These are phyloP conservation scores for Calonectria pteridis DNA, from an alignment of 2,329 filamentous ascomycete species.

Conservation along the genomic window DNA sequence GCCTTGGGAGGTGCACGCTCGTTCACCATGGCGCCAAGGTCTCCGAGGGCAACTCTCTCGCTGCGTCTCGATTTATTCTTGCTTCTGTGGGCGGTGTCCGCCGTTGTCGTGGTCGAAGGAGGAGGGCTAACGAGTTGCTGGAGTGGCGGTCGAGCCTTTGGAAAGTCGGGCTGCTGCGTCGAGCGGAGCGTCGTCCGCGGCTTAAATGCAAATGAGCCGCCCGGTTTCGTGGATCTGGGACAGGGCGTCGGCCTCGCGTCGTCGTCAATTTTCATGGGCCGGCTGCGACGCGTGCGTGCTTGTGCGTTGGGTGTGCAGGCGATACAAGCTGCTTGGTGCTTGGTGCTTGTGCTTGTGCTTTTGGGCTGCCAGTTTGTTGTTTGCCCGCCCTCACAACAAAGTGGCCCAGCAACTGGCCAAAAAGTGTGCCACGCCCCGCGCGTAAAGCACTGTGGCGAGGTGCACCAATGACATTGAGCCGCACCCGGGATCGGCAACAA, in stretches of 20 bases:
- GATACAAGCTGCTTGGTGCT: slow-evolving; percentile 17
- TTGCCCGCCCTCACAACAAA: slow-evolving; percentile 37
- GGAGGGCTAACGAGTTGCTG: neutral
- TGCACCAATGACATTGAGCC: slow-evolving; percentile 12
- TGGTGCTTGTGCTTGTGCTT: too few relatives aligned
- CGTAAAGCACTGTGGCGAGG: slow-evolving; percentile 37
- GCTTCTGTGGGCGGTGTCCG: neutral
- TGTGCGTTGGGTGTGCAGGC: slow-evolving; percentile 32
- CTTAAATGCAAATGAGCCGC: slow-evolving; percentile 40
- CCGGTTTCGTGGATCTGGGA: slow-evolving; percentile 28
- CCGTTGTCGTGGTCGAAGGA: neutral
- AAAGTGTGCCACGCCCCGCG: slow-evolving; percentile 25
- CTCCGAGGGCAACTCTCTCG: slow-evolving; percentile 31
- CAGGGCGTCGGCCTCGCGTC: slow-evolving; percentile 19
- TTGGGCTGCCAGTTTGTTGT: slow-evolving; percentile 29
- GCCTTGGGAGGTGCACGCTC: slow-evolving; percentile 61
- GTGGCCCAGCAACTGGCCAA: slow-evolving; percentile 43
- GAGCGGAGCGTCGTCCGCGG: slow-evolving; percentile 32
- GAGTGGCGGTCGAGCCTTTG: slow-evolving; percentile 26
- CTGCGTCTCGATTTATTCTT: slow-evolving; percentile 21
- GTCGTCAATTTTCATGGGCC: slow-evolving; percentile 23
- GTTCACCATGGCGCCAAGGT: slow-evolving; percentile 57
- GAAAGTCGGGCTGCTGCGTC: slow-evolving; percentile 35
- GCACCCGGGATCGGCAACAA: neutral
- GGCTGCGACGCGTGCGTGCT: slow-evolving; percentile 27